phyloP scores from a whole-genome alignment of 805 yeast species.

The Saccharomyces jurei region DNA sequence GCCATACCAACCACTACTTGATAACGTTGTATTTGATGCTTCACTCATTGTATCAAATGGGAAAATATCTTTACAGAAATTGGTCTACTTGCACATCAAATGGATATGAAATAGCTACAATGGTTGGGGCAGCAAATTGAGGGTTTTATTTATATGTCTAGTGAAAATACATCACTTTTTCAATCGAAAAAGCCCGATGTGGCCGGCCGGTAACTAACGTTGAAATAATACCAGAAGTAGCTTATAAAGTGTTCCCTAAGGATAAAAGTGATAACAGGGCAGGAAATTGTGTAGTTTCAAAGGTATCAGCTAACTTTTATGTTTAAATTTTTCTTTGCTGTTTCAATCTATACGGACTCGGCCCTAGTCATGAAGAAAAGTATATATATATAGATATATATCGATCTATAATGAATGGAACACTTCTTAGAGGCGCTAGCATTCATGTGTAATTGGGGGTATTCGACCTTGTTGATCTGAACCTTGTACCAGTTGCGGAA shows the following conservation, averaged over 20 bases:
- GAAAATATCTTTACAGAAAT: background rate
- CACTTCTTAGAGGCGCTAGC: background rate
- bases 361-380: background rate
- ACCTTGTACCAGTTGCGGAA: conserved; percentile 7
- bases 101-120: background rate
- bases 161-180: background rate
- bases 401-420: background rate
- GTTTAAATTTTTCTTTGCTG: background rate
- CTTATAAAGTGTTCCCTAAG: background rate
- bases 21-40: background rate
- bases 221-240: background rate
- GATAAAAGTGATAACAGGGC: background rate
- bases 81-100: background rate
- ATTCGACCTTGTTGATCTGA: conserved; percentile 18
- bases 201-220: background rate
- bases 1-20: background rate
- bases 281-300: background rate
- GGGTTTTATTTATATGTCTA: background rate
- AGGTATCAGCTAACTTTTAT: background rate
- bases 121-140: background rate
- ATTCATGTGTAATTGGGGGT: conserved; percentile 10
- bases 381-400: background rate
- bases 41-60: background rate
- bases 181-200: background rate
- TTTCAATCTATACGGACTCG: background rate